Conservation (phyloP, 495 filamentous ascomycete genomes). For the Aspergillus indologenus region DNA sequence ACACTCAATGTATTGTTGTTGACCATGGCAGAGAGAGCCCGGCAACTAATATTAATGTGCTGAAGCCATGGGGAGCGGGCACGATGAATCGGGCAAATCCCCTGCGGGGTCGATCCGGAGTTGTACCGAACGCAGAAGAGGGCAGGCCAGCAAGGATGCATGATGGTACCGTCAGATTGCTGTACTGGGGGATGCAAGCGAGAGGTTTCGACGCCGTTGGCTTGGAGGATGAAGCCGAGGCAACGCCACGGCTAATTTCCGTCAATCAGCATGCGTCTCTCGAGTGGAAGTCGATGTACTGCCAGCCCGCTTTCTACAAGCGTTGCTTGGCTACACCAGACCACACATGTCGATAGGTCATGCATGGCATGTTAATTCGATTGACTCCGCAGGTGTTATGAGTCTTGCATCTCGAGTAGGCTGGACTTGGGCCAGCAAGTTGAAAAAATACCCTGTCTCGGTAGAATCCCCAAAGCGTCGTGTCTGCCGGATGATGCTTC, state of each 20-base stretch:
- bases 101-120: constrained; percentile 22
- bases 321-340: constrained; percentile 6
- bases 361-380: constrained; percentile 4
- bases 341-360: constrained; percentile 2
- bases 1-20: constrained; percentile 5
- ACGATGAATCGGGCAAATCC: constrained; percentile 20
- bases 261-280: constrained; percentile 35
- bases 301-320: constrained; percentile 20
- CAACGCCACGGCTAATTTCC: constrained; percentile 27
- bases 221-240: constrained; percentile 19
- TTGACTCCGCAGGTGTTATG: constrained; percentile 1
- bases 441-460: neutral
- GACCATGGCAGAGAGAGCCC: constrained; percentile 11
- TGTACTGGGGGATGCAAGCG: neutral
- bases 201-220: constrained; percentile 13
- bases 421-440: neutral
- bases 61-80: constrained; percentile 7
- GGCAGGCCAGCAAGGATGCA: neutral
- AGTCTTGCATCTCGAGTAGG: neutral
- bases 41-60: constrained; percentile 23
- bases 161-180: constrained; percentile 1
- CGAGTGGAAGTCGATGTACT: neutral
- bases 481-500: neutral
- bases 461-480: neutral
- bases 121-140: constrained; percentile 4